A percentile compares a stretch with the other conserved stretches of the same genome.
phyloP scores from a whole-genome alignment of 139 green algal species.

The Tetradesmus obliquus region DNA sequence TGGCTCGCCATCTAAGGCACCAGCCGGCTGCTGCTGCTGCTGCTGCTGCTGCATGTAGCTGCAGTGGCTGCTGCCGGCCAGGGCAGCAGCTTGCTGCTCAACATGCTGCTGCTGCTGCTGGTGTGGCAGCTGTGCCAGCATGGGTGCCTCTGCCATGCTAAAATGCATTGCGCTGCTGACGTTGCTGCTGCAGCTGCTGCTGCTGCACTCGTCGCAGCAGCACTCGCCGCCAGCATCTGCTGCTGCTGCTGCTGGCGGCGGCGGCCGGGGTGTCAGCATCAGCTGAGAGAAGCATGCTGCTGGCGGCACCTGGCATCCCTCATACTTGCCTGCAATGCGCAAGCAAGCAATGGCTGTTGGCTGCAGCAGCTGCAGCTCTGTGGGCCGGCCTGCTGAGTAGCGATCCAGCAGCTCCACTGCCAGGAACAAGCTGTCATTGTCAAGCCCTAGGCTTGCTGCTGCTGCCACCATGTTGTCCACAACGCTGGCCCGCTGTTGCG shows the following conservation, averaged over 20 bases:
- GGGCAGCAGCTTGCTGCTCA: too few relatives aligned
- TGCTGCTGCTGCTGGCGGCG: neutral
- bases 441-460: conserved; percentile 4
- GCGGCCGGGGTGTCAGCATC: neutral
- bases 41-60: neutral
- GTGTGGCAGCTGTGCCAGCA: neutral
- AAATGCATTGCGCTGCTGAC: neutral
- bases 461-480: conserved; percentile 29
- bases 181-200: neutral
- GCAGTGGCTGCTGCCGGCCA: too few relatives aligned
- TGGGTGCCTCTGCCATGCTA: neutral
- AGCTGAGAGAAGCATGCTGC: neutral
- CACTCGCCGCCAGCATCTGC: neutral
- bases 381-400: neutral
- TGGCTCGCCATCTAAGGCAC: neutral
- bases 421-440: conserved; percentile 21
- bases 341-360: conserved; percentile 28
- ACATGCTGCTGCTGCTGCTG: neutral
- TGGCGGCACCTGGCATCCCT: neutral
- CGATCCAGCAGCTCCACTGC: conserved; percentile 17
- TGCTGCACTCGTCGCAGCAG: neutral
- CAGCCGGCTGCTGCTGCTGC: neutral
- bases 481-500: neutral
- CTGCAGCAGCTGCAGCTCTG: conserved; percentile 12
- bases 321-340: conserved; percentile 35